Percentiles rank a stretch among this genome's conserved stretches.
Evolutionary conservation across 345 rosid species (phyloP).

Genomic region (Syzygium aromaticum): DNA sequence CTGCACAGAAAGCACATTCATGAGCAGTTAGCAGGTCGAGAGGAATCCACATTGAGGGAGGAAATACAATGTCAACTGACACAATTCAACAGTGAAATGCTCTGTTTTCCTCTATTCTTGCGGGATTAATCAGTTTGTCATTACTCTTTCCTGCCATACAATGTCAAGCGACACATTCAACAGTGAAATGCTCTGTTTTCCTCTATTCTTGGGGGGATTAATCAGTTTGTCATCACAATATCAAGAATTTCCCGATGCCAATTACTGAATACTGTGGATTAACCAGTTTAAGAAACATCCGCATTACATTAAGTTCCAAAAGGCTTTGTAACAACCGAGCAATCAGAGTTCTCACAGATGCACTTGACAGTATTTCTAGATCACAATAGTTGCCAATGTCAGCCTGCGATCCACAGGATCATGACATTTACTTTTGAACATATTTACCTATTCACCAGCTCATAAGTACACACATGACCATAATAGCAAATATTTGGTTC

Average conservation of each 20-base stretch:
- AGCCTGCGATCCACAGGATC: neutral
- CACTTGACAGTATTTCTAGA: neutral
- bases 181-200: neutral
- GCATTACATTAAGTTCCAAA: neutral
- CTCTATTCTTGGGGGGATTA: neutral
- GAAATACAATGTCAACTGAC: neutral
- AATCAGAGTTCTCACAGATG: neutral
- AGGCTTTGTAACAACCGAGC: neutral
- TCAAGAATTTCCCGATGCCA: neutral
- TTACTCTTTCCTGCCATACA: neutral
- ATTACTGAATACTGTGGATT: neutral
- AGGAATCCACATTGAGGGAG: neutral
- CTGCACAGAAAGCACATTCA: conserved; percentile 20
- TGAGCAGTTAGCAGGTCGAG: neutral
- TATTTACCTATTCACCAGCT: neutral
- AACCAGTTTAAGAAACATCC: neutral
- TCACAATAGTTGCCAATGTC: neutral
- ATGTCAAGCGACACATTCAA: neutral
- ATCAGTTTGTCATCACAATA: neutral
- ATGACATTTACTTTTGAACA: neutral
- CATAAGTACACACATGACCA: neutral
- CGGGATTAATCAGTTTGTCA: neutral
- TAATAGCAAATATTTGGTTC: neutral
- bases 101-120: neutral
- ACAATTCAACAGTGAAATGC: neutral